Evolutionary conservation across 352 stramenopile species (phyloP).

Genomic region (Pythium chondricola): DNA sequence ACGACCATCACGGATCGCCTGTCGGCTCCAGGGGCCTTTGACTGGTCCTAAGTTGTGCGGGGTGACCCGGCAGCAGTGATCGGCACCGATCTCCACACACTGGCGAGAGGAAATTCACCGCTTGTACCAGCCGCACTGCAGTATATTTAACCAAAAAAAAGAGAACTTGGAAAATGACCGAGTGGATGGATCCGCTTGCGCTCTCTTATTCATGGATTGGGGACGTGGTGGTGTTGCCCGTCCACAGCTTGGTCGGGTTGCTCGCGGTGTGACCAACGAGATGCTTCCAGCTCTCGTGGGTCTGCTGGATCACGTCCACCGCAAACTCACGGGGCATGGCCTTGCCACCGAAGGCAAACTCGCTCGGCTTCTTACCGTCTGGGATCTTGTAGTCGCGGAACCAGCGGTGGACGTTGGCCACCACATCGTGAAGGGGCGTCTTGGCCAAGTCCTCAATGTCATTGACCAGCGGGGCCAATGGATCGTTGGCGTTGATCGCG

Average conservation of each 20-base stretch:
- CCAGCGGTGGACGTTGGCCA: conserved; percentile 87
- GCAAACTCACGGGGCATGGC: conserved; percentile 82
- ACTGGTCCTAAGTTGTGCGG: conserved; percentile 10
- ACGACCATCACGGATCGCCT: conserved; percentile 15
- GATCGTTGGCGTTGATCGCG: conserved; percentile 94
- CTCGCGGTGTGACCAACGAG: conserved; percentile 50
- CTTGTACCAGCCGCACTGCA: conserved; percentile 5
- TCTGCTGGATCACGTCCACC: conserved; percentile 88
- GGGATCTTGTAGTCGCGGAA: conserved; percentile 99
- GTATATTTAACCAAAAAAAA: conserved; percentile 37
- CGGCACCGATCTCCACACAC: not conserved
- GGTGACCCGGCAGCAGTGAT: not conserved
- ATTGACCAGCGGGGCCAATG: conserved; percentile 92
- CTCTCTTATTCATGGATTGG: too few relatives aligned
- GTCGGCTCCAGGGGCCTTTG: conserved; percentile 18
- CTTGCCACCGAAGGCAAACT: conserved; percentile 97
- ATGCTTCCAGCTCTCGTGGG: conserved; percentile 85
- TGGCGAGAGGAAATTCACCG: not conserved
- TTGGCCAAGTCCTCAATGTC: conserved; percentile 87
- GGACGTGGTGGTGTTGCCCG: too few relatives aligned
- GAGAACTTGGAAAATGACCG: too few relatives aligned
- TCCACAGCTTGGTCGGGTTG: conserved; percentile 60
- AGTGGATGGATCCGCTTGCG: too few relatives aligned
- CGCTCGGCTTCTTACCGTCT: conserved; percentile 98
- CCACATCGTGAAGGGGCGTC: conserved; percentile 60